These are phyloP conservation scores for Erodium maritimum DNA, from an alignment of 345 rosid genomes.

Conservation along the genomic window DNA sequence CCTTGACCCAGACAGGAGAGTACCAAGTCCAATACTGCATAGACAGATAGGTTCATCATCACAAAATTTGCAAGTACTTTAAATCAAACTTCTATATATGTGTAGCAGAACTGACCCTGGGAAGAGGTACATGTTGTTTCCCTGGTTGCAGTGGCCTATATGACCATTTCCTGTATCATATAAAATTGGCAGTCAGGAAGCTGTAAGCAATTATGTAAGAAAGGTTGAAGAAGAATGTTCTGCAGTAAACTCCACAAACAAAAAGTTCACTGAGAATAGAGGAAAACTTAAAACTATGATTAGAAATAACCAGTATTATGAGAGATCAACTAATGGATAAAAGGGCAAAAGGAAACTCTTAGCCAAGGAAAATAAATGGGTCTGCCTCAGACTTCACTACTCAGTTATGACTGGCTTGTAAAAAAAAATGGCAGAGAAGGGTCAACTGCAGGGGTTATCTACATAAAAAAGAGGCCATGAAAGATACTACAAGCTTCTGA, in stretches of 20 bases:
- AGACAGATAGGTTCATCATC: background rate
- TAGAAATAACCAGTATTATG: background rate
- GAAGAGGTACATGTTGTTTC: slow-evolving; percentile 96
- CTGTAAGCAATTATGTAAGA: slow-evolving; percentile 6
- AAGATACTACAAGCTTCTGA: background rate
- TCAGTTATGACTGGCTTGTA: background rate
- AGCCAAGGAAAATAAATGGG: background rate
- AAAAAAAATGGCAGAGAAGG: background rate
- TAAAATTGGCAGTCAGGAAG: slow-evolving; percentile 10
- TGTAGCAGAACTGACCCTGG: slow-evolving; percentile 62
- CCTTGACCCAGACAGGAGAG: slow-evolving; percentile 88
- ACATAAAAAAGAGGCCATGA: background rate
- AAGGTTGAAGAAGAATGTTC: background rate
- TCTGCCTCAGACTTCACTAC: background rate
- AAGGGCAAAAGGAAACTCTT: background rate
- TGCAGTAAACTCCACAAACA: background rate
- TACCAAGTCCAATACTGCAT: slow-evolving; percentile 90
- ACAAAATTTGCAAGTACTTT: slow-evolving; percentile 1
- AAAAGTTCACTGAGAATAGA: background rate
- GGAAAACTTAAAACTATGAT: background rate
- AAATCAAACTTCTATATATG: background rate
- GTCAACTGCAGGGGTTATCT: too few species aligned
- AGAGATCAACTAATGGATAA: background rate
- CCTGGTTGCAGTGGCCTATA: slow-evolving; percentile 90
- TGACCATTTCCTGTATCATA: slow-evolving; percentile 53